Base-by-base conservation (phyloP, 164 flowering plant genomes). In the Dillenia suffruticosa region DNA sequence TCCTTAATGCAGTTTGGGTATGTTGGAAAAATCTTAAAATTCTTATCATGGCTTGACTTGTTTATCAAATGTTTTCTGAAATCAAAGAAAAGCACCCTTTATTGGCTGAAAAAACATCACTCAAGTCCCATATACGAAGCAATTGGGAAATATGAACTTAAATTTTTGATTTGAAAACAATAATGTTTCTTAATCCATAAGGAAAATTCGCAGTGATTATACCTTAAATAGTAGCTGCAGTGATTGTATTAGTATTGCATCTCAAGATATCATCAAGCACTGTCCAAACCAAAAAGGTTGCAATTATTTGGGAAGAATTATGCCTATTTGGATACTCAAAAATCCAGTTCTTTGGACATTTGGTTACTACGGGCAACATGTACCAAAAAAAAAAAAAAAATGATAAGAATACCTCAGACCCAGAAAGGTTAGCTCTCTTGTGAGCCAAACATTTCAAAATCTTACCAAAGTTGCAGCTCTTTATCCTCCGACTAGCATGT, bases 311-410 rank as follows among this genome's bases (percentile, higher is more conserved):
- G 8, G 53, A 63, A 51, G 51, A 65, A 12, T 2, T 24, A 44
- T 66, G 67, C 58, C 13, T 51, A 54, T 9, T 73, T 7, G 57
- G 70, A 13, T 73, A 68, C 67, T 73, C 77, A 5, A 51, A 61
- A 15, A 45, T 26, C 12, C 40, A 10, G 6, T 72, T 76, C 60
- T 61, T 78, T 12, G 79, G 81, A 10, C 17, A 44, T 6, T 60
- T 72, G 68, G 68, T 71, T 44, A 24, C 56, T 49, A 5, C 69
- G 2, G 53, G 47, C 49, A 56, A 69, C 57, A 7, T 57, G 8
- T 57, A 44, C 40, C 40, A 15, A 8, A 52, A 5, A 47, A 73
- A 71, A 53, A 0, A 15, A 8, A 52, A 5, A 47, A 73, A 71
- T 56, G 1, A 2, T 9, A 10, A 12, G 12, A 77, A 70, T 44